Evolutionary conservation across 176 grass and related monocot genomes (phyloP).

Genomic region (Lolium multiflorum): DNA sequence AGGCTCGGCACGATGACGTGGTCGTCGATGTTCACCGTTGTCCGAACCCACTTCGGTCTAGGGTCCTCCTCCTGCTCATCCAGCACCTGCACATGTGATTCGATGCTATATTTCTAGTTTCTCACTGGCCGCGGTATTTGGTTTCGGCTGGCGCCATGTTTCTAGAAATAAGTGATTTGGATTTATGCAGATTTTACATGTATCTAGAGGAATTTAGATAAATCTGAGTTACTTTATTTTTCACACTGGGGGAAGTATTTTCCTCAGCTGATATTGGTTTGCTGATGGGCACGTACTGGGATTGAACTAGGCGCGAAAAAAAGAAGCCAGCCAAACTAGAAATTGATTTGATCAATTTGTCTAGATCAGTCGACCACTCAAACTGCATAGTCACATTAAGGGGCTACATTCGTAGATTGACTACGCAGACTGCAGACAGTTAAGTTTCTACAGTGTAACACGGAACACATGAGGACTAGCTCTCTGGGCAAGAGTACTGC

Average conservation of each 20-base stretch:
- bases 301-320: background rate
- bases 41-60: constrained; percentile 60
- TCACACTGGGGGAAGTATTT: background rate
- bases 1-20: constrained; percentile 74
- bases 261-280: background rate
- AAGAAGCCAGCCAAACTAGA: background rate
- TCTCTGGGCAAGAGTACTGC: too few species aligned
- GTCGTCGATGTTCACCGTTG: constrained; percentile 62
- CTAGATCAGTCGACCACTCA: background rate
- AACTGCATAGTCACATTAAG: background rate
- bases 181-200: too few species aligned
- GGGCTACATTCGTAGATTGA: background rate
- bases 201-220: too few species aligned
- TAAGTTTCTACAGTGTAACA: background rate
- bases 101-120: too few species aligned
- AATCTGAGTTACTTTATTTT: too few species aligned
- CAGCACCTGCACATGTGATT: constrained; percentile 41
- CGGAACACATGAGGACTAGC: too few species aligned
- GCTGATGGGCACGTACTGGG: background rate
- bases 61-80: constrained; percentile 40
- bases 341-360: constrained; percentile 2
- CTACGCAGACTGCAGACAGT: background rate
- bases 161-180: too few species aligned
- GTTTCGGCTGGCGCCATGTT: too few species aligned
- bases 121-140: too few species aligned